Conservation (phyloP, 2,329 filamentous ascomycete genomes). For the Xylariales sp. region DNA sequence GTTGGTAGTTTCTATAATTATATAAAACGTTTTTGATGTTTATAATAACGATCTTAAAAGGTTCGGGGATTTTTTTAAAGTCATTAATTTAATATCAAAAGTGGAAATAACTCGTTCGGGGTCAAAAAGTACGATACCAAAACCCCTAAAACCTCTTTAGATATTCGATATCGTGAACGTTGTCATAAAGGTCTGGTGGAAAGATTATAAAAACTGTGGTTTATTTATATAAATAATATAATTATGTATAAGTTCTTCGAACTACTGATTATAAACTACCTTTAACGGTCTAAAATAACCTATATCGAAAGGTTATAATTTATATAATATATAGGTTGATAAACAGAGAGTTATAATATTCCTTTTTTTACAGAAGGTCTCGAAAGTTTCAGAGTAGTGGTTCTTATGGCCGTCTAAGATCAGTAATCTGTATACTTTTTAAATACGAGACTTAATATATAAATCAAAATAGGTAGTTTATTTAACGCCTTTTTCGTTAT, state of each 20-base stretch:
- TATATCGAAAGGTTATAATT: slow-evolving; percentile 5
- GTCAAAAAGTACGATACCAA: not conserved
- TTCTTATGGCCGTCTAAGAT: not conserved
- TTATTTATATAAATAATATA: slow-evolving; percentile 3
- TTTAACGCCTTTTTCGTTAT: not conserved
- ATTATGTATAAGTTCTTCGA: slow-evolving; percentile 3
- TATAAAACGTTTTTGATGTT: not conserved
- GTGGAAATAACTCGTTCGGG: not conserved
- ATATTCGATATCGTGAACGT: not conserved
- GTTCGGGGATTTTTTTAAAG: not conserved
- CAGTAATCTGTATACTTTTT: not conserved
- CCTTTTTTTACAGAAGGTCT: slow-evolving; percentile 1
- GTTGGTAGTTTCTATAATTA: not conserved
- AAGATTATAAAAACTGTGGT: slow-evolving; percentile 1
- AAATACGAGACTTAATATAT: not conserved
- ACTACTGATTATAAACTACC: slow-evolving; percentile 1
- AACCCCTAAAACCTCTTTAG: not conserved
- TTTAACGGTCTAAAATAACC: slow-evolving; percentile 5
- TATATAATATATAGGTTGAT: slow-evolving; percentile 1
- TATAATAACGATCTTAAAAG: not conserved
- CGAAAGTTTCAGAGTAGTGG: slow-evolving; percentile 1
- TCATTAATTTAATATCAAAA: not conserved
- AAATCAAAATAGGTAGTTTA: not conserved
- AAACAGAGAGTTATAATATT: slow-evolving; percentile 3
- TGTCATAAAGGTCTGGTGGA: not conserved